These are phyloP conservation scores for Diplosphaera chodatii DNA, from an alignment of 139 green algal genomes.

Conservation along the genomic window DNA sequence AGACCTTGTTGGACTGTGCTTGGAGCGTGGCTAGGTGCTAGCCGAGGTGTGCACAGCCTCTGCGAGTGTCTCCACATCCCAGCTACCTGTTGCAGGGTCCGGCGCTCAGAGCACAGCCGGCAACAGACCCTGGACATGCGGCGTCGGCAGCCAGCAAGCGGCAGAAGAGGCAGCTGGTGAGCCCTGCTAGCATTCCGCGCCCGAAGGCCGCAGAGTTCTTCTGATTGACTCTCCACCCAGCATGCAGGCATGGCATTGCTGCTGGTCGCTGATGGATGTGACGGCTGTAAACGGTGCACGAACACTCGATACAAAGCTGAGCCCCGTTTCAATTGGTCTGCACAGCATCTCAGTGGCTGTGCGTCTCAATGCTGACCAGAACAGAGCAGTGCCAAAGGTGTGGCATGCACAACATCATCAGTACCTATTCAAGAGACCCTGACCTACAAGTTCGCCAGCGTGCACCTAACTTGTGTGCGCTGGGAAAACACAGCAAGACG, in stretches of 20 bases:
- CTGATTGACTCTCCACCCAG: no score
- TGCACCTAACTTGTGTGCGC: no score
- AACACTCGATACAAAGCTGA: no score
- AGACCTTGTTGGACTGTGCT: no score
- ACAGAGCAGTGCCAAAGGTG: not conserved
- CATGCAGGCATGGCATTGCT: no score
- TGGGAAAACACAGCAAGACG: no score
- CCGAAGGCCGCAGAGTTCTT: slow-evolving; percentile 1
- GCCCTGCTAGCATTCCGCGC: not conserved
- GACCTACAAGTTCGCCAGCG: not conserved
- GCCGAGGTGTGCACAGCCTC: no score
- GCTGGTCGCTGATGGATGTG: no score
- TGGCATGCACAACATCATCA: not conserved
- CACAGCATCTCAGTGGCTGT: not conserved
- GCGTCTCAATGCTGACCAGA: not conserved
- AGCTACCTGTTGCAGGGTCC: not conserved
- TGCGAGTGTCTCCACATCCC: no score
- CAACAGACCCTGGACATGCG: not conserved
- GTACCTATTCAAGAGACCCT: no score
- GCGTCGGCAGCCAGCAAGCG: not conserved
- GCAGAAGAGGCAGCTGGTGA: not conserved
- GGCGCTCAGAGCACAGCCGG: not conserved
- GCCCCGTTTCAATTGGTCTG: not conserved
- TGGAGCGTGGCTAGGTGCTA: no score
- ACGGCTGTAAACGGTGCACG: no score